phyloP scores from a whole-genome alignment of 1,139 yeast genomes.

The Saccharomyces pastorianus region DNA sequence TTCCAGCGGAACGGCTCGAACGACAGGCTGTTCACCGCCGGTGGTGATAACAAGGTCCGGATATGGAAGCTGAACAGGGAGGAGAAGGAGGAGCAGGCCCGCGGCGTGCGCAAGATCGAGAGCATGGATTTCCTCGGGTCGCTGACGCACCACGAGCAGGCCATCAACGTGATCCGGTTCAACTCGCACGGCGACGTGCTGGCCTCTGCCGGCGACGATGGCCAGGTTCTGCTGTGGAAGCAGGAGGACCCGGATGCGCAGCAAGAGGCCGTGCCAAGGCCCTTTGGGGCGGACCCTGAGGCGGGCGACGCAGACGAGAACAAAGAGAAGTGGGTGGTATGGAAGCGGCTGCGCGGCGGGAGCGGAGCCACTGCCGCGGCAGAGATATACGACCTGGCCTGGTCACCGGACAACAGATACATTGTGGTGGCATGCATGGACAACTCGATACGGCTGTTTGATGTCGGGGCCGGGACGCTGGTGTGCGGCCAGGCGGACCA shows the following conservation, averaged over 20 bases:
- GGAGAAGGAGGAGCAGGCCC: slow-evolving; percentile 16
- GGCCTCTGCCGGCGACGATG: slow-evolving; percentile 95
- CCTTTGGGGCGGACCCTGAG: slow-evolving; percentile 17
- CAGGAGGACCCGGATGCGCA: slow-evolving; percentile 44
- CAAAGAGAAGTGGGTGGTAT: slow-evolving; percentile 60
- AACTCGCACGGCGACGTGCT: slow-evolving; percentile 53
- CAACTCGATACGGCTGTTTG: slow-evolving; percentile 64
- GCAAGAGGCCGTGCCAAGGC: slow-evolving; percentile 47
- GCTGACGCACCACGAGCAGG: slow-evolving; percentile 80
- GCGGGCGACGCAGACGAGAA: slow-evolving; percentile 38
- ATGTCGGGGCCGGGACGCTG: slow-evolving; percentile 49
- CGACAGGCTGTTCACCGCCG: slow-evolving; percentile 63
- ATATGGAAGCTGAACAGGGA: slow-evolving; percentile 38
- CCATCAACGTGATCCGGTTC: slow-evolving; percentile 85
- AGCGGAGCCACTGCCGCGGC: slow-evolving; percentile 25
- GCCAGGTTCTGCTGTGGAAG: slow-evolving; percentile 75
- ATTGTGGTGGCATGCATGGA: slow-evolving; percentile 91
- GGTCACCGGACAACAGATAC: slow-evolving; percentile 79
- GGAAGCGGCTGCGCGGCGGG: slow-evolving; percentile 16
- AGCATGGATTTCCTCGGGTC: slow-evolving; percentile 65
- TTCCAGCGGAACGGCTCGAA: slow-evolving; percentile 48
- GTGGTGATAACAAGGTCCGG: slow-evolving; percentile 87
- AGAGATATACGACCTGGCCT: slow-evolving; percentile 81
- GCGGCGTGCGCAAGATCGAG: slow-evolving; percentile 22
- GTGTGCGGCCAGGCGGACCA: slow-evolving; percentile 65